These are phyloP conservation scores for Agastache rugosa DNA, from an alignment of 257 asterid species.

Conservation along the genomic window DNA sequence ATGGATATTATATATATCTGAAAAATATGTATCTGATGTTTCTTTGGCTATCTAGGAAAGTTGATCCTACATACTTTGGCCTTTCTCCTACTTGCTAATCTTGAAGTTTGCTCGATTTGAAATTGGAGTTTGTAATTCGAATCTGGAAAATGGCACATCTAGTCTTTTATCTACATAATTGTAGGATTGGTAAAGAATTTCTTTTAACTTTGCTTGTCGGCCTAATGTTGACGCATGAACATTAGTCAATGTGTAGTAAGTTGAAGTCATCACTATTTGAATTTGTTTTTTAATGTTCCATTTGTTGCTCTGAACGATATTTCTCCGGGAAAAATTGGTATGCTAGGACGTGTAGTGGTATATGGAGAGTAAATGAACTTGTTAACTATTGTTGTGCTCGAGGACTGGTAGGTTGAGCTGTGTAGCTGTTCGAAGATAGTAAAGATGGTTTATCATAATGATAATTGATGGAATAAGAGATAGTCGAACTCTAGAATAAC, in stretches of 20 bases:
- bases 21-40: not conserved
- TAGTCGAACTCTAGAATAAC: not conserved
- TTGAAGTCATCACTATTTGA: not conserved
- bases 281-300: not conserved
- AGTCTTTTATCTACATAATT: not conserved
- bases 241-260: not conserved
- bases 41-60: slow-evolving; percentile 8
- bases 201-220: not conserved
- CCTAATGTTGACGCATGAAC: not conserved
- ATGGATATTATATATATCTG: not conserved
- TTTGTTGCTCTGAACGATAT: not conserved
- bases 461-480: not conserved
- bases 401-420: not conserved
- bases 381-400: not conserved
- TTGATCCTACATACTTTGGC: not conserved
- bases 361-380: not conserved
- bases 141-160: not conserved
- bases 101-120: not conserved
- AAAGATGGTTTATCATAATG: not conserved
- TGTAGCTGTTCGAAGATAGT: not conserved
- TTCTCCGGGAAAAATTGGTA: not conserved
- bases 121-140: not conserved
- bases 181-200: not conserved
- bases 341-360: not conserved
- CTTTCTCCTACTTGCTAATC: not conserved